Evolutionary conservation across 2,329 filamentous ascomycete genomes (phyloP).

Genomic region (Aspergillus alliaceus): DNA sequence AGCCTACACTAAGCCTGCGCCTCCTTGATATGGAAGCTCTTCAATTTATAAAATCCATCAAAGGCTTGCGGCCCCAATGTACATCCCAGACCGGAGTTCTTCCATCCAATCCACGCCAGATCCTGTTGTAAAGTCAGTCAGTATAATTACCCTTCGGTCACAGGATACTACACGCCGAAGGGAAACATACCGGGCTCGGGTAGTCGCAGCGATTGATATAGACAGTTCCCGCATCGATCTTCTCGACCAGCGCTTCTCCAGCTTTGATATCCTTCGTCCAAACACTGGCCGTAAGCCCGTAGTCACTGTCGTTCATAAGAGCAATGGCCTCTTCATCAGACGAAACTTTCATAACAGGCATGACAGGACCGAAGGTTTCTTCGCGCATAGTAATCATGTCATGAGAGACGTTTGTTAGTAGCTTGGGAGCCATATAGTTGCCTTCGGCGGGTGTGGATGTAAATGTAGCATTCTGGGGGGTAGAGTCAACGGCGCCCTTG

Average conservation of each 20-base stretch:
- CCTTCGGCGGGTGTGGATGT: constrained; percentile 66
- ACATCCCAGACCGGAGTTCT: constrained; percentile 85
- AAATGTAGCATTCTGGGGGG: constrained; percentile 75
- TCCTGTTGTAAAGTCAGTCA: no score
- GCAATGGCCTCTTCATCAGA: constrained; percentile 74
- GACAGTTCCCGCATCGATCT: constrained; percentile 85
- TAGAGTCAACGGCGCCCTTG: constrained; percentile 77
- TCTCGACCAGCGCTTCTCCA: constrained; percentile 72
- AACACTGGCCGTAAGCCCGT: constrained; percentile 86
- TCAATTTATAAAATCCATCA: constrained; percentile 88
- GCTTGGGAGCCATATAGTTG: constrained; percentile 80
- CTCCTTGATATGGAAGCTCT: constrained; percentile 79
- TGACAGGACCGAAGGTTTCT: constrained; percentile 89
- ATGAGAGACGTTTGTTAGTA: constrained; percentile 76
- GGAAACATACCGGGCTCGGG: constrained; percentile 72
- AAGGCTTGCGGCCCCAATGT: constrained; percentile 85
- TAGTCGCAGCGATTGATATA: constrained; percentile 92
- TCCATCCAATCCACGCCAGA: constrained; percentile 90
- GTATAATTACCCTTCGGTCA: neutral
- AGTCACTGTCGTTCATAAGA: constrained; percentile 90
- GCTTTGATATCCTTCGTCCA: constrained; percentile 83
- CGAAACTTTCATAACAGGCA: constrained; percentile 81
- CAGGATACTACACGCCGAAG: no score
- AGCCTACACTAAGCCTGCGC: constrained; percentile 12
- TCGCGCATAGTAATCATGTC: constrained; percentile 84